phyloP scores from a whole-genome alignment of 345 rosid genomes.

The Reutealis trisperma region DNA sequence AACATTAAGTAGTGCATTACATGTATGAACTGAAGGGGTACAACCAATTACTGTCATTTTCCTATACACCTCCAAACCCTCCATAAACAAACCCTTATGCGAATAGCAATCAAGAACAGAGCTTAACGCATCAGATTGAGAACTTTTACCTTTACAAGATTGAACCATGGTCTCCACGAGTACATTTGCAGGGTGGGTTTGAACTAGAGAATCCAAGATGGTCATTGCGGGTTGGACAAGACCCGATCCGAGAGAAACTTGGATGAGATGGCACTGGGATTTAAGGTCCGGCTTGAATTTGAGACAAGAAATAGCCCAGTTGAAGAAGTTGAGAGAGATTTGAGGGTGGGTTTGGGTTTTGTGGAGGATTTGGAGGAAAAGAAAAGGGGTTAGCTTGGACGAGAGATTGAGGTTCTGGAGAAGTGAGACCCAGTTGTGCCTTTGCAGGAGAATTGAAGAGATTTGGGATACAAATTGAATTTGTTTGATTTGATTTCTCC shows the following conservation, averaged over 20 bases:
- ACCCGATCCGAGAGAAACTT: conserved; percentile 32
- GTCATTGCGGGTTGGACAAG: conserved; percentile 35
- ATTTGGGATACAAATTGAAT: conserved; percentile 46
- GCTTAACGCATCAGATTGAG: conserved; percentile 36
- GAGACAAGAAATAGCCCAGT: conserved; percentile 46
- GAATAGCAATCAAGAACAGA: conserved; percentile 49
- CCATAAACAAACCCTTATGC: conserved; percentile 35
- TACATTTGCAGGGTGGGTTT: conserved; percentile 32
- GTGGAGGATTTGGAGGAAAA: conserved; percentile 55
- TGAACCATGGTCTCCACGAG: conserved; percentile 45
- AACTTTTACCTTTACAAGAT: conserved; percentile 45
- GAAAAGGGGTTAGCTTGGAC: conserved; percentile 43
- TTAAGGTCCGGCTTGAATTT: conserved; percentile 57
- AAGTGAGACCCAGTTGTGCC: conserved; percentile 47
- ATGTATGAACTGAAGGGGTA: conserved; percentile 42
- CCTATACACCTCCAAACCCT: conserved; percentile 49
- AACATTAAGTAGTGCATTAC: conserved; percentile 56
- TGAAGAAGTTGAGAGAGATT: conserved; percentile 59
- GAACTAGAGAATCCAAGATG: conserved; percentile 44
- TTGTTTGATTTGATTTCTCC: conserved; percentile 54
- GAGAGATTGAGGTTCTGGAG: conserved; percentile 45
- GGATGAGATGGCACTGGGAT: conserved; percentile 49
- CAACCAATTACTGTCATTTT: conserved; percentile 39
- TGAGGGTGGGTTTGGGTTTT: conserved; percentile 47
- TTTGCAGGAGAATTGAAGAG: conserved; percentile 60